Evolutionary conservation across 768 basidiomycete species (phyloP), one percentile per base, ranked within the genome.

Genomic region (Termitomyces sp.): DNA sequence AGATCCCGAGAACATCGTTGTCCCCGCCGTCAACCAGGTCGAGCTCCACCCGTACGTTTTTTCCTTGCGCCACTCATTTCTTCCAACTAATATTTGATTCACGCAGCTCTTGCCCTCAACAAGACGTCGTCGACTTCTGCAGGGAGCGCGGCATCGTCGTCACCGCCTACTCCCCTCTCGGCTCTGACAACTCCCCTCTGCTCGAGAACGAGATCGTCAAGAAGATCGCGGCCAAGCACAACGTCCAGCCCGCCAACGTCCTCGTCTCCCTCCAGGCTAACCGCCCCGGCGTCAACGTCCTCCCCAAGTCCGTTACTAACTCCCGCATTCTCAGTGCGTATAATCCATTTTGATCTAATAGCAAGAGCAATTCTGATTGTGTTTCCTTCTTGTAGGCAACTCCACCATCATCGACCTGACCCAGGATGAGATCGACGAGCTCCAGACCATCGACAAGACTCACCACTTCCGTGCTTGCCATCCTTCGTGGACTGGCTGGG

Each of bases 21-120:
- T 88, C 39, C 91, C 91, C 16, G 90, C 89, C 0, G 86, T 87
- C 33, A 92, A 92, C 76, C 92, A 94, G 75, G 81, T 94, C 59
- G 90, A 90, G 72, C 77, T 86, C 39, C 90, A 91, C 70, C 87
- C 90, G 78, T 88, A 71, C 59, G 82, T 76, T 49, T 57, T 39
- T 46, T 35, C 18, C 57, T 12, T 22, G 32, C 18, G 39, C 28
- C n/a, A 28, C 39, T 12, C n/a, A 33, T 36, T 18, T 5, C 40
- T 16, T 40, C 7, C 0, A 50, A 50, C 54, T 42, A 33, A 20
- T 9, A 13, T 44, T 24, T 60, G 35, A 59, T 57, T 48, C 39
- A 5, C 15, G 39, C 52, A 76, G 86, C 32, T 83, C 86, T 35
- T 88, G 86, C 73, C 81, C 84, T 35, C 88, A 90, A 69, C 80